Conservation (phyloP, 768 basidiomycete species). For the Agaricus subrufescens region DNA sequence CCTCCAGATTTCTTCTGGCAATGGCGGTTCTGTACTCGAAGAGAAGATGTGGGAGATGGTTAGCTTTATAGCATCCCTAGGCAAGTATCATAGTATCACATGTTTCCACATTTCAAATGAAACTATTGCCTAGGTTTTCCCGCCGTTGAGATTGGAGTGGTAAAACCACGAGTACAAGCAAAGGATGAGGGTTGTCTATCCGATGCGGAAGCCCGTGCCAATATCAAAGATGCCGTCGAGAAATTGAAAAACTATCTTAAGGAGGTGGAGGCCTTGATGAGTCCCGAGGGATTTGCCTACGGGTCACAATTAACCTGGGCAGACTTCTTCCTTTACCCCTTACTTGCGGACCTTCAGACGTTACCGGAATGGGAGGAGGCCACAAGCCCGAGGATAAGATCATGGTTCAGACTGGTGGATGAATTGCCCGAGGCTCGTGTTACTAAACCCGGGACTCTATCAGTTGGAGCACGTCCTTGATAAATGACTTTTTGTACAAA, state of each 20-base stretch:
- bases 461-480: constrained; percentile 21
- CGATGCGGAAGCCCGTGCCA: constrained; percentile 16
- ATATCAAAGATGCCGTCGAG: constrained; percentile 16
- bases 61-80: constrained; percentile 24
- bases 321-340: constrained; percentile 28
- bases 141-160: constrained; percentile 22
- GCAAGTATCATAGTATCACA: constrained; percentile 13
- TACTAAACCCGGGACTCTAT: constrained; percentile 23
- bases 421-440: constrained; percentile 20
- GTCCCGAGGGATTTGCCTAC: constrained; percentile 20
- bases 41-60: constrained; percentile 32
- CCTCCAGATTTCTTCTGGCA: constrained; percentile 17
- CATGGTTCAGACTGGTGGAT: constrained; percentile 24
- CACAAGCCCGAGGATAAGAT: constrained; percentile 13
- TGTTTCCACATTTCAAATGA: neutral
- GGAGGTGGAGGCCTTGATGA: constrained; percentile 22
- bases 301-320: constrained; percentile 25
- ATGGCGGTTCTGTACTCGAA: constrained; percentile 14
- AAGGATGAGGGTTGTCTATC: constrained; percentile 20
- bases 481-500: neutral
- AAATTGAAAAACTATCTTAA: constrained; percentile 20
- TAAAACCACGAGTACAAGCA: constrained; percentile 26
- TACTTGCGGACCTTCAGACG: constrained; percentile 24
- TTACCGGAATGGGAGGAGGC: constrained; percentile 24
- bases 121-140: constrained; percentile 20